phyloP scores from a whole-genome alignment of 257 asterid genomes.

The Penstemon eatonii region DNA sequence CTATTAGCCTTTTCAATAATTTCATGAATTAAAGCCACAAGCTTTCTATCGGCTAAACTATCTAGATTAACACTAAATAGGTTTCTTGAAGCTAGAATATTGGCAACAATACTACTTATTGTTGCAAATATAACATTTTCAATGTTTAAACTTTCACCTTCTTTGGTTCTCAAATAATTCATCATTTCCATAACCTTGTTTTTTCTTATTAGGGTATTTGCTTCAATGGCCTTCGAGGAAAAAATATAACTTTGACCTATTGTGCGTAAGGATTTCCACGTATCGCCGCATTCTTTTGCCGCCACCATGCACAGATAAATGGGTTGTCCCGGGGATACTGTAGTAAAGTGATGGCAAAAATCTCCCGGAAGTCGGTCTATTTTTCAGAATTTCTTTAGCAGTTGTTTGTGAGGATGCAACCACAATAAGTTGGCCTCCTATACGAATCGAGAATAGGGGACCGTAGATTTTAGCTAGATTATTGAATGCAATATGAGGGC shows the following conservation, averaged over 20 bases:
- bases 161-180: no score
- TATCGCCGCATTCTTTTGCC: constrained; percentile 12
- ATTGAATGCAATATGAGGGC: not conserved
- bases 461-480: constrained; percentile 18
- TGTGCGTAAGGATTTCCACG: constrained; percentile 13
- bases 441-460: constrained; percentile 21
- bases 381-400: constrained; percentile 6
- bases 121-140: no score
- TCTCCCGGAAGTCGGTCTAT: constrained; percentile 6
- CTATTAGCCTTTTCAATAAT: no score
- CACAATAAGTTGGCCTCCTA: constrained; percentile 13
- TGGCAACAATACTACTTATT: no score
- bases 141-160: no score
- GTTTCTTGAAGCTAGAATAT: no score
- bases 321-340: not conserved
- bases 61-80: no score
- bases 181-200: not conserved
- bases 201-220: not conserved
- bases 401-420: constrained; percentile 18
- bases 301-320: not conserved
- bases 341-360: not conserved
- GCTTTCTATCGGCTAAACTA: no score
- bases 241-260: not conserved
- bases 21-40: no score
- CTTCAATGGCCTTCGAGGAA: not conserved